Conservation (phyloP, 75 land plant genomes). For the Selaginella tamariscina region DNA sequence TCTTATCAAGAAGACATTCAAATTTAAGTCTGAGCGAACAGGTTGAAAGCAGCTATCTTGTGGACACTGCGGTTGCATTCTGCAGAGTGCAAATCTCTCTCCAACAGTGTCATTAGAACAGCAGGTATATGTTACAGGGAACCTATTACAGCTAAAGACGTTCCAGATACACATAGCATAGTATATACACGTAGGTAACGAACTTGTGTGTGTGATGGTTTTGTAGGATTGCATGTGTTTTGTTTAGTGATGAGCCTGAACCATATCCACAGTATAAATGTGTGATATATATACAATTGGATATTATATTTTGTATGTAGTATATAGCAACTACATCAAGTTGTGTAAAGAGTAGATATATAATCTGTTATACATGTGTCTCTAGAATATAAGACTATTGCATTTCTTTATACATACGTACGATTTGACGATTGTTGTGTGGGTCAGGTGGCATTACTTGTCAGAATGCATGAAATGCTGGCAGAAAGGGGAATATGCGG, state of each 20-base stretch:
- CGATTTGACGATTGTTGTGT: not conserved
- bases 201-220: too few species aligned
- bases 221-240: too few species aligned
- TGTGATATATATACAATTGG: too few species aligned
- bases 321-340: too few species aligned
- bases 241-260: too few species aligned
- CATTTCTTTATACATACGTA: conserved; percentile 1
- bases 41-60: conserved; percentile 38
- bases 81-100: conserved; percentile 77
- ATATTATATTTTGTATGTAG: too few species aligned
- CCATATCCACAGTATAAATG: too few species aligned
- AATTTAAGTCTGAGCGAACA: conserved; percentile 32
- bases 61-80: conserved; percentile 72
- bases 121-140: conserved; percentile 62
- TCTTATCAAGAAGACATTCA: conserved; percentile 31
- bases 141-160: too few species aligned
- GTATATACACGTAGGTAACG: too few species aligned
- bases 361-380: too few species aligned
- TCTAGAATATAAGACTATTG: not conserved
- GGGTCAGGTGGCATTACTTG: conserved; percentile 75
- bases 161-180: too few species aligned
- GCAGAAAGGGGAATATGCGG: conserved; percentile 94
- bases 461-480: conserved; percentile 71
- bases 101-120: conserved; percentile 38
- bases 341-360: too few species aligned